Conservation (phyloP, 2,329 filamentous ascomycete genomes). For the Verticillium dahliae region DNA sequence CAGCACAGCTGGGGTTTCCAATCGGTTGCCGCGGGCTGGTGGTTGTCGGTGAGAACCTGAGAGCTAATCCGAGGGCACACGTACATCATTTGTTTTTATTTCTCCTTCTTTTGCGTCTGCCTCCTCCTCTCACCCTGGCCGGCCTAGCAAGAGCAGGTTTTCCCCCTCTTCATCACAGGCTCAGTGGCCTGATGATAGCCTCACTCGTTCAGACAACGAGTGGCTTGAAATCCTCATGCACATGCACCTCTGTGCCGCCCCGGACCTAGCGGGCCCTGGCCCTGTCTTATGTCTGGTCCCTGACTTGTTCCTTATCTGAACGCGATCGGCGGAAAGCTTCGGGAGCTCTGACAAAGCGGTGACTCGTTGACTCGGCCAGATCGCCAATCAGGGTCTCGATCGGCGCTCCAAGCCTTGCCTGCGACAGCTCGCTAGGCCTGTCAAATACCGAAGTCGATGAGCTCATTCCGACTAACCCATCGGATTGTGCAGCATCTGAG, state of each 20-base stretch:
- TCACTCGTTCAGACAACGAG: too few species aligned
- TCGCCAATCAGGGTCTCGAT: slow-evolving; percentile 6
- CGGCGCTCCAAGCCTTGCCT: neutral
- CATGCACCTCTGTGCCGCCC: neutral
- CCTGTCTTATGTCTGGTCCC: neutral
- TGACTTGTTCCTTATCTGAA: neutral
- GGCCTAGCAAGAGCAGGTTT: neutral
- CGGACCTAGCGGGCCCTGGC: neutral
- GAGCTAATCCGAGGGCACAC: slow-evolving; percentile 33
- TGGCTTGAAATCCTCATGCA: neutral
- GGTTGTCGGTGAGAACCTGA: slow-evolving; percentile 34
- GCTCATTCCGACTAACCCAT: slow-evolving; percentile 4
- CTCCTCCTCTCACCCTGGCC: too few species aligned
- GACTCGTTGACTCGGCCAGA: slow-evolving; percentile 8
- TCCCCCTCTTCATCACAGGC: neutral
- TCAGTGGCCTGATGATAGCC: too few species aligned
- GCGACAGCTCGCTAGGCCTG: neutral
- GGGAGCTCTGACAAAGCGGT: slow-evolving; percentile 2
- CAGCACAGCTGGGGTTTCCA: slow-evolving; percentile 19
- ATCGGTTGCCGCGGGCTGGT: slow-evolving; percentile 7
- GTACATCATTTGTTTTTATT: slow-evolving; percentile 2
- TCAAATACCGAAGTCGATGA: slow-evolving; percentile 4
- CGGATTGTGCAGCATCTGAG: neutral
- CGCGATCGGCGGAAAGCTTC: neutral
- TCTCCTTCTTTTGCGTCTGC: neutral